A percentile compares a stretch with the other conserved stretches of the same genome.
These are phyloP conservation scores for Chamaecrista fasciculata DNA, from an alignment of 306 rosid genomes.

Conservation along the genomic window DNA sequence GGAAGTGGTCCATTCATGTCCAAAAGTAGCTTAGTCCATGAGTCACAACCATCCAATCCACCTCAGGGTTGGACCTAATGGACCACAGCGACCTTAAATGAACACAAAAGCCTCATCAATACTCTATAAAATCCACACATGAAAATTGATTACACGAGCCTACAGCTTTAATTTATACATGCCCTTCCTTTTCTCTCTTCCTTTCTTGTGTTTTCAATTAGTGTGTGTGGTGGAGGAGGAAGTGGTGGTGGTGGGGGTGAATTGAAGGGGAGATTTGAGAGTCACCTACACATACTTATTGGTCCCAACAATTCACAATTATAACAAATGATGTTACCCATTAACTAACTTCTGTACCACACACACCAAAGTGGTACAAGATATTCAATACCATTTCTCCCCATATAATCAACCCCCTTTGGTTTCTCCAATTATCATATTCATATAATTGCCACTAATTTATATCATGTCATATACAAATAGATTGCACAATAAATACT, in stretches of 20 bases:
- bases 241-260: conserved; percentile 21
- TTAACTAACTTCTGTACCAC: conserved; percentile 37
- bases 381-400: conserved; percentile 15
- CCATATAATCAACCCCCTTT: neutral
- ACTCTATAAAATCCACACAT: conserved; percentile 36
- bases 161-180: conserved; percentile 28
- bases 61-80: conserved; percentile 28
- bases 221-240: conserved; percentile 12
- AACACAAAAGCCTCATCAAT: conserved; percentile 32
- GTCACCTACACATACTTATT: conserved; percentile 34
- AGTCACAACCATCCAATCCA: conserved; percentile 37
- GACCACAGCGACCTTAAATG: conserved; percentile 37
- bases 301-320: conserved; percentile 46
- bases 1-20: conserved; percentile 40
- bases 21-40: conserved; percentile 41
- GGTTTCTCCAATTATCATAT: conserved; percentile 19
- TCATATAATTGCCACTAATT: conserved; percentile 19
- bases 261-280: conserved; percentile 16
- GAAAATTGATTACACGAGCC: conserved; percentile 51
- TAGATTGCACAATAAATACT: conserved; percentile 6
- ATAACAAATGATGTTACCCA: conserved; percentile 50
- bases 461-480: conserved; percentile 14
- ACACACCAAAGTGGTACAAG: conserved; percentile 10
- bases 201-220: conserved; percentile 3
- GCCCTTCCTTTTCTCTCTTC: conserved; percentile 16